Conservation (phyloP, 2,329 filamentous ascomycete genomes). For the Orbilia javanica region DNA sequence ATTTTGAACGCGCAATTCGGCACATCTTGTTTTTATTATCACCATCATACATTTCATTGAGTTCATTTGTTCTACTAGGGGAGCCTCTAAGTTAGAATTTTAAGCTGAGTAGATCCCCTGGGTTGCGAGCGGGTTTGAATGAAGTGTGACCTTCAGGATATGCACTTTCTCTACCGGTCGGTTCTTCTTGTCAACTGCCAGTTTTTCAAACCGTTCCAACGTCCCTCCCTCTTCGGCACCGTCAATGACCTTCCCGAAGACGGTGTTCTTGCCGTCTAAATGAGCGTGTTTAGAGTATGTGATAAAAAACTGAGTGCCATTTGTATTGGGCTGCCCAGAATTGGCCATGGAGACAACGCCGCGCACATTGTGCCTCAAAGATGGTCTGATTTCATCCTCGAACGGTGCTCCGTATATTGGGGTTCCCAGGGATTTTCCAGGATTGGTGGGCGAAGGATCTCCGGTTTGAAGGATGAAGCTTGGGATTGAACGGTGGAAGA, state of each 20-base stretch:
- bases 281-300: slow-evolving; percentile 82
- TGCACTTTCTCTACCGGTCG: slow-evolving; percentile 75
- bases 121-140: slow-evolving; percentile 80
- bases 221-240: slow-evolving; percentile 73
- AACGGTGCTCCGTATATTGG: slow-evolving; percentile 82
- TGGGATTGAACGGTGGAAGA: slow-evolving; percentile 84
- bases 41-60: background rate
- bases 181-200: slow-evolving; percentile 82
- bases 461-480: slow-evolving; percentile 85
- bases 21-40: background rate
- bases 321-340: slow-evolving; percentile 76
- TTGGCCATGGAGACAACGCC: slow-evolving; percentile 84
- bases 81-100: background rate
- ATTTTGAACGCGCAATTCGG: background rate
- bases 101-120: slow-evolving; percentile 35
- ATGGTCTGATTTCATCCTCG: slow-evolving; percentile 82
- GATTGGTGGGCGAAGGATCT: slow-evolving; percentile 72
- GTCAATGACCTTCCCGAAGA: slow-evolving; percentile 77
- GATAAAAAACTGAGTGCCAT: slow-evolving; percentile 85
- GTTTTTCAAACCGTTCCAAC: slow-evolving; percentile 77
- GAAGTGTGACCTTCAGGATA: slow-evolving; percentile 79
- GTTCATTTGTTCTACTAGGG: background rate
- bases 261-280: slow-evolving; percentile 84
- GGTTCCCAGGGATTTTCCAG: slow-evolving; percentile 64
- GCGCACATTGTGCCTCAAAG: slow-evolving; percentile 76